These are phyloP conservation scores for Rhytidiadelphus loreus DNA, from an alignment of 225 moss, liverwort and hornwort genomes.

Conservation along the genomic window DNA sequence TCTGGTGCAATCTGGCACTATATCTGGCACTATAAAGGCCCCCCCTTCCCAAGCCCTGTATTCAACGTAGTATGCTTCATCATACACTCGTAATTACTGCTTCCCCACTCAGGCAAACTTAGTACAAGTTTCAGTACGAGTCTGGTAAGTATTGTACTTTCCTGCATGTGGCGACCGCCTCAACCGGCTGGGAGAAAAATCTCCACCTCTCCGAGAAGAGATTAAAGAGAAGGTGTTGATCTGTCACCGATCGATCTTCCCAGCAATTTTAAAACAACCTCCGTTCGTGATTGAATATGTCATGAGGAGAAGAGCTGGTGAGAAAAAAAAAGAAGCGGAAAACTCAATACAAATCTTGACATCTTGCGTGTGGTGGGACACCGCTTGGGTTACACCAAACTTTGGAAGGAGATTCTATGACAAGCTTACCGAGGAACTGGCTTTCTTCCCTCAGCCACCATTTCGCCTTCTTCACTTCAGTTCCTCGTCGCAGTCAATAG, in stretches of 20 bases:
- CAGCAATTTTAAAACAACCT: neutral
- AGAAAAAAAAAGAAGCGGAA: neutral
- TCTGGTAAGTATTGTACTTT: neutral
- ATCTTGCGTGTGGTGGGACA: neutral
- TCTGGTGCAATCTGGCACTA: no score
- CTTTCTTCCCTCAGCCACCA: no score
- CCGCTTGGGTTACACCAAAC: neutral
- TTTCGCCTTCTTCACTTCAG: neutral
- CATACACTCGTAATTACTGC: neutral
- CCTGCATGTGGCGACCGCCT: neutral
- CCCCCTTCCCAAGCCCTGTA: no score
- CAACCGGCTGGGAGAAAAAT: neutral
- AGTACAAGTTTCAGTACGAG: neutral
- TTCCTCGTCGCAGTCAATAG: no score
- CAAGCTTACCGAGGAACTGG: no score
- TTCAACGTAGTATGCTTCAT: neutral
- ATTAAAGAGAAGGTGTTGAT: no score
- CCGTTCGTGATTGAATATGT: neutral
- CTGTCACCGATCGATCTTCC: neutral
- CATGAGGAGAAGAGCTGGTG: neutral
- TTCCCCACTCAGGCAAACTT: no score
- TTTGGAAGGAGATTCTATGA: neutral
- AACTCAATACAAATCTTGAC: no score
- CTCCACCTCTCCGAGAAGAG: neutral
- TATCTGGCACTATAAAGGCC: no score